A percentile compares a stretch with the other conserved stretches of the same genome.
Evolutionary conservation across 2,329 filamentous ascomycete genomes (phyloP).

Genomic region (Chaetomium strumarium): DNA sequence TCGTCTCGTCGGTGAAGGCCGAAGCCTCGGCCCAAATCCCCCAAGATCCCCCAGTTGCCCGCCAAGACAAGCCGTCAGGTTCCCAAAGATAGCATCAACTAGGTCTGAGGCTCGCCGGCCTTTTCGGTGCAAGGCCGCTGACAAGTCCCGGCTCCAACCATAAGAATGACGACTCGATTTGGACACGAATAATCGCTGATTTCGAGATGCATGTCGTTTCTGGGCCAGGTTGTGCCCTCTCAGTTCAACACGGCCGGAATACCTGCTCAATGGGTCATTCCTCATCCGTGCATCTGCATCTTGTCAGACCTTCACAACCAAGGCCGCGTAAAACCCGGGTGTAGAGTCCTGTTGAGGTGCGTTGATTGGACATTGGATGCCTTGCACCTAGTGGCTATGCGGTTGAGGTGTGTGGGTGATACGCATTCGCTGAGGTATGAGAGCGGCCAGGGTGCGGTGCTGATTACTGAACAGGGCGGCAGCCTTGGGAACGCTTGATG

Average conservation of each 20-base stretch:
- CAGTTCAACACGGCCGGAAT: no score
- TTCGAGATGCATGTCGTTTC: constrained; percentile 7
- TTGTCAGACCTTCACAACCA: neutral
- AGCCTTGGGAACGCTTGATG: neutral
- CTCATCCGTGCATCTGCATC: neutral
- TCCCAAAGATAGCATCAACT: neutral
- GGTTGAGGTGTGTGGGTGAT: neutral
- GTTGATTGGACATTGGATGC: no score
- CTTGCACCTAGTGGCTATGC: neutral
- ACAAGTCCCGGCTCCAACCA: neutral
- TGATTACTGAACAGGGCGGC: constrained; percentile 4
- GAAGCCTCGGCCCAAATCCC: neutral
- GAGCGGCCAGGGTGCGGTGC: neutral
- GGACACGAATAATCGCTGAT: constrained; percentile 1
- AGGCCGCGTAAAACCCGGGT: no score
- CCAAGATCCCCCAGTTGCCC: neutral
- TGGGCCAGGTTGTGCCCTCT: neutral
- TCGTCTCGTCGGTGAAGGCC: neutral
- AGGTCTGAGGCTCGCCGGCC: neutral
- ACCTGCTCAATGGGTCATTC: neutral
- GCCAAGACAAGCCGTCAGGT: neutral
- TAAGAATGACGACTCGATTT: neutral
- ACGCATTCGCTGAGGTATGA: neutral
- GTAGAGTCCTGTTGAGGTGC: no score
- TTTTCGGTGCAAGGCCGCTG: neutral